Percentiles rank a stretch among this genome's conserved stretches.
Conservation (phyloP, 352 stramenopile genomes). For the Phytophthora vignae region DNA sequence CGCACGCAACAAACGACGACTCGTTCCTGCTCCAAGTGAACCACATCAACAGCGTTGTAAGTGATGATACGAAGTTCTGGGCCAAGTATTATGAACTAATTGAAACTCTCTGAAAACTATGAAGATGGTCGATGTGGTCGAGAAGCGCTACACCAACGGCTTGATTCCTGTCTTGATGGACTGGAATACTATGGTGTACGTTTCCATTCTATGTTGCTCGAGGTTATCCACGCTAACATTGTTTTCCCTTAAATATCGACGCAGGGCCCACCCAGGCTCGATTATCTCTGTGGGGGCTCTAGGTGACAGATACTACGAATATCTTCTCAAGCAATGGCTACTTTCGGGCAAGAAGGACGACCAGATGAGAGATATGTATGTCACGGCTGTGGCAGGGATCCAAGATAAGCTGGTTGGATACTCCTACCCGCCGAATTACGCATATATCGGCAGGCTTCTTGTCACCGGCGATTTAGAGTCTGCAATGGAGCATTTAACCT, state of each 20-base stretch:
- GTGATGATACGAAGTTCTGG: not conserved
- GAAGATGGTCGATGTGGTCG: slow-evolving; percentile 44
- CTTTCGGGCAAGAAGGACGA: slow-evolving; percentile 60
- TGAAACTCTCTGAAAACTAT: not conserved
- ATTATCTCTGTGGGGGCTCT: slow-evolving; percentile 61
- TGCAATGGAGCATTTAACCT: slow-evolving; percentile 89
- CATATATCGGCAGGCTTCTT: slow-evolving; percentile 56
- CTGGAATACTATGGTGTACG: slow-evolving; percentile 36
- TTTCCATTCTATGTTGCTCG: not conserved
- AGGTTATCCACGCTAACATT: not conserved
- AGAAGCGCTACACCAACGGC: slow-evolving; percentile 43
- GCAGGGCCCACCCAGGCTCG: slow-evolving; percentile 18
- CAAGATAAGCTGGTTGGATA: slow-evolving; percentile 43
- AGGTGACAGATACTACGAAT: slow-evolving; percentile 82
- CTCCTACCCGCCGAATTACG: slow-evolving; percentile 48
- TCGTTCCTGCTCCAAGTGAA: slow-evolving; percentile 48
- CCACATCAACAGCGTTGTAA: slow-evolving; percentile 52
- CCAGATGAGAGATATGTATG: slow-evolving; percentile 57
- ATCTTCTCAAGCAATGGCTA: slow-evolving; percentile 82
- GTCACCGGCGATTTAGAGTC: slow-evolving; percentile 32
- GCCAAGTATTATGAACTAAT: not conserved
- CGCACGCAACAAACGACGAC: slow-evolving; percentile 41
- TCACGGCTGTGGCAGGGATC: slow-evolving; percentile 62
- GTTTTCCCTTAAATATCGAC: not conserved
- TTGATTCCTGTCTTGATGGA: slow-evolving; percentile 58